phyloP scores from a whole-genome alignment of 306 rosid genomes.

The Luffa aegyptiaca region DNA sequence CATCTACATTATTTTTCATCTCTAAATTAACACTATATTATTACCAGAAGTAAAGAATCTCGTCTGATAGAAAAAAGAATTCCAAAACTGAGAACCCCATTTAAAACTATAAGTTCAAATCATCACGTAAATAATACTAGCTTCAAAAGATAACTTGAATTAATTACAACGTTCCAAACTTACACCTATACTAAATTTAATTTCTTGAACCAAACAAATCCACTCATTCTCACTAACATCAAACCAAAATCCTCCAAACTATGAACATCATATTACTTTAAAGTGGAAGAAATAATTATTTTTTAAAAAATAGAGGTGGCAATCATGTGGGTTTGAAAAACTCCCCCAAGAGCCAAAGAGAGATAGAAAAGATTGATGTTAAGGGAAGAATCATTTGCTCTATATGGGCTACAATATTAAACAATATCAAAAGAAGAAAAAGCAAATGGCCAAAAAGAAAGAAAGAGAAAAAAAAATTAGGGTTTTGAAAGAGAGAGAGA shows the following conservation, averaged over 20 bases:
- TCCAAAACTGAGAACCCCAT: background rate
- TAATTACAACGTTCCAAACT: background rate
- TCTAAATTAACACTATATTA: too few relatives aligned
- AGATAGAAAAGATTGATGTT: background rate
- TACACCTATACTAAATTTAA: background rate
- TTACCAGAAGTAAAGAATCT: too few relatives aligned
- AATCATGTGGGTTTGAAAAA: background rate
- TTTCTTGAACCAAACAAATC: background rate
- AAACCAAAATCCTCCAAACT: background rate
- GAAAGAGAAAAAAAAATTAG: too few relatives aligned
- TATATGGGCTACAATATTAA: slow-evolving; percentile 8
- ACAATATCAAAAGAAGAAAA: slow-evolving; percentile 8
- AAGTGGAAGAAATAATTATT: background rate
- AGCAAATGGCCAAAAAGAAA: background rate
- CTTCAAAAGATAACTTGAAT: background rate
- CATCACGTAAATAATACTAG: background rate
- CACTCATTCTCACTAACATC: background rate
- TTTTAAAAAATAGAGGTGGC: background rate
- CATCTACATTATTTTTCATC: background rate
- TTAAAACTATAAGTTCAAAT: too few relatives aligned
- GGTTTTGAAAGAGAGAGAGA: background rate
- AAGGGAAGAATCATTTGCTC: slow-evolving; percentile 2
- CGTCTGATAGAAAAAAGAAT: too few relatives aligned
- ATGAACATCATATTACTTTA: background rate
- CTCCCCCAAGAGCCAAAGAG: background rate